phyloP scores from a whole-genome alignment of 1,284 basidiomycete species.

The Marasmius sp. region DNA sequence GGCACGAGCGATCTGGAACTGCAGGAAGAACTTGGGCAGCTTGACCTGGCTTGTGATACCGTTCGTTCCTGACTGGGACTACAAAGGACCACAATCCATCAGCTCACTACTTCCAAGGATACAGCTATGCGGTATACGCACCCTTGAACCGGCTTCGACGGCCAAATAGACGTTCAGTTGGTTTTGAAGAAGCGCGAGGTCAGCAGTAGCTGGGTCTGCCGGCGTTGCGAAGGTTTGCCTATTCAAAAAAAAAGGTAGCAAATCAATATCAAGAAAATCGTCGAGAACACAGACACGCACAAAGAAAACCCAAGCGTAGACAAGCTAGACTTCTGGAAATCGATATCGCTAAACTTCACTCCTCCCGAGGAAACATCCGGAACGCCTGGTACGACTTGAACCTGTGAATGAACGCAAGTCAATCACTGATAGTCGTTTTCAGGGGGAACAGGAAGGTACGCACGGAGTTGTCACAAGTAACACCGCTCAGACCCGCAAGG shows the following conservation, averaged over 20 bases:
- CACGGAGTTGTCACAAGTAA: constrained; percentile 23
- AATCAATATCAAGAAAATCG: neutral
- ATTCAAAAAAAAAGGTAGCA: no score
- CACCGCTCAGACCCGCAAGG: constrained; percentile 18
- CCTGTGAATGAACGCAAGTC: neutral
- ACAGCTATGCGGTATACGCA: constrained; percentile 1
- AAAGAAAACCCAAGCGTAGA: constrained; percentile 28
- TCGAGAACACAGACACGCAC: constrained; percentile 10
- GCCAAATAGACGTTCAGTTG: constrained; percentile 26
- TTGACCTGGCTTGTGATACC: constrained; percentile 23
- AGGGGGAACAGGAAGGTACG: neutral
- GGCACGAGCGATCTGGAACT: constrained; percentile 29
- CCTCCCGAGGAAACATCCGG: constrained; percentile 25
- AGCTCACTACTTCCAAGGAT: neutral
- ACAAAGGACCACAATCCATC: neutral
- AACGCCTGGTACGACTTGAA: constrained; percentile 19
- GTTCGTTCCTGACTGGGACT: constrained; percentile 24
- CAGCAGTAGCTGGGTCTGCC: constrained; percentile 20
- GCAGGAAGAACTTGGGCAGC: constrained; percentile 31
- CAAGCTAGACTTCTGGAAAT: constrained; percentile 26
- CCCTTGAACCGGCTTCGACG: constrained; percentile 23
- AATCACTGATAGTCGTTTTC: neutral
- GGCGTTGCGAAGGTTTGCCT: constrained; percentile 17
- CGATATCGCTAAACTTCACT: constrained; percentile 23
- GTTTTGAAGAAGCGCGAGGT: constrained; percentile 22